Evolutionary conservation across 75 land plant genomes (phyloP).

Genomic region (Pinus albicaulis): DNA sequence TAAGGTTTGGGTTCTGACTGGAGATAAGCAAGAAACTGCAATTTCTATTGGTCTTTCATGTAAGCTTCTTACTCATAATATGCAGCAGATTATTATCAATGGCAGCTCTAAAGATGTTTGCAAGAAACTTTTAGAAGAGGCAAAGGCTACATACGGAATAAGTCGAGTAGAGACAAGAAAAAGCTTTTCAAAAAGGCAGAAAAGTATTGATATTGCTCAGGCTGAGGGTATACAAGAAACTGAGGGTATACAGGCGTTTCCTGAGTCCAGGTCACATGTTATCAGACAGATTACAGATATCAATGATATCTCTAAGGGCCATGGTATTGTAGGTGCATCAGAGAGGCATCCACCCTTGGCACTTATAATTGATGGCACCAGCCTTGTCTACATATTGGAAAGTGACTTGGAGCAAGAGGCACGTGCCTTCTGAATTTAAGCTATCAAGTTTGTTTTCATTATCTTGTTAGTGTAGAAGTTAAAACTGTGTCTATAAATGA

Average conservation of each 20-base stretch:
- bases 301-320: neutral
- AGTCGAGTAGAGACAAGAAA: slow-evolving; percentile 13
- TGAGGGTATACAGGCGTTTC: neutral
- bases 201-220: slow-evolving; percentile 18
- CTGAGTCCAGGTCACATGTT: neutral
- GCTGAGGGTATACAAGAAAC: slow-evolving; percentile 9
- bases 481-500: neutral
- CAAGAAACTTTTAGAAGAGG: slow-evolving; percentile 40
- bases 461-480: neutral
- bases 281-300: neutral
- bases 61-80: slow-evolving; percentile 60
- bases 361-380: slow-evolving; percentile 90
- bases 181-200: slow-evolving; percentile 10
- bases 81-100: slow-evolving; percentile 80
- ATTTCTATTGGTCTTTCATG: slow-evolving; percentile 86
- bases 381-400: slow-evolving; percentile 86
- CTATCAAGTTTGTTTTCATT: neutral
- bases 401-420: slow-evolving; percentile 73
- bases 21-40: slow-evolving; percentile 94
- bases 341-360: slow-evolving; percentile 37
- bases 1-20: slow-evolving; percentile 90
- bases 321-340: neutral
- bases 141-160: slow-evolving; percentile 50
- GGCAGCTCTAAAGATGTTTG: slow-evolving; percentile 63
- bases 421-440: neutral